These are phyloP conservation scores for Kernera saxatilis DNA, from an alignment of 345 rosid genomes.

Conservation along the genomic window DNA sequence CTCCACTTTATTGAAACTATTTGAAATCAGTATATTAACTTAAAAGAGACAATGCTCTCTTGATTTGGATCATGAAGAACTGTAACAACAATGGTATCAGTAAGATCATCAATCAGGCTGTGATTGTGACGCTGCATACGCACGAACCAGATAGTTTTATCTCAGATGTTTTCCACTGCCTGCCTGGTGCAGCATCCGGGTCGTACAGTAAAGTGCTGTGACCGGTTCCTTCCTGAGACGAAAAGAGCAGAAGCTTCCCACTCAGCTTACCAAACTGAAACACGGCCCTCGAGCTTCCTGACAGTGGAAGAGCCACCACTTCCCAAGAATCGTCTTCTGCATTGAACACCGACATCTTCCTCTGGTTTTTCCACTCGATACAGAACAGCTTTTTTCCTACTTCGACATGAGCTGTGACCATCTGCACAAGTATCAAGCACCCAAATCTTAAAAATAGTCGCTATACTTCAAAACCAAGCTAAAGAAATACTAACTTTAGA, in stretches of 20 bases:
- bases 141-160: constrained; percentile 73
- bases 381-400: constrained; percentile 74
- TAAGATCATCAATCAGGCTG: constrained; percentile 40
- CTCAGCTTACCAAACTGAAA: constrained; percentile 73
- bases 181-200: constrained; percentile 63
- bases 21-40: background rate
- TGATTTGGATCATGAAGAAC: background rate
- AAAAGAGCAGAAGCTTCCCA: constrained; percentile 72
- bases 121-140: constrained; percentile 64
- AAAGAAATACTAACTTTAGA: background rate
- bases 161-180: constrained; percentile 62
- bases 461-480: background rate
- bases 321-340: constrained; percentile 66
- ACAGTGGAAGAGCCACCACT: constrained; percentile 65
- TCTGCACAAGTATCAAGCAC: constrained; percentile 18
- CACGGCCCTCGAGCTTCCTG: constrained; percentile 59
- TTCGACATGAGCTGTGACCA: constrained; percentile 93
- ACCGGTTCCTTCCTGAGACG: constrained; percentile 44
- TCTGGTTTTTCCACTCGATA: constrained; percentile 84
- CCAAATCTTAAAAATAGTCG: background rate
- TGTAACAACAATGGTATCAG: constrained; percentile 1
- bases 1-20: constrained; percentile 4
- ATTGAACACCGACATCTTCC: constrained; percentile 68
- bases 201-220: constrained; percentile 62
- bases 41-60: constrained; percentile 8